Percentiles rank a stretch among this genome's conserved stretches.
These are phyloP conservation scores for Calocera cornea DNA, from an alignment of 768 basidiomycete genomes.

Conservation along the genomic window DNA sequence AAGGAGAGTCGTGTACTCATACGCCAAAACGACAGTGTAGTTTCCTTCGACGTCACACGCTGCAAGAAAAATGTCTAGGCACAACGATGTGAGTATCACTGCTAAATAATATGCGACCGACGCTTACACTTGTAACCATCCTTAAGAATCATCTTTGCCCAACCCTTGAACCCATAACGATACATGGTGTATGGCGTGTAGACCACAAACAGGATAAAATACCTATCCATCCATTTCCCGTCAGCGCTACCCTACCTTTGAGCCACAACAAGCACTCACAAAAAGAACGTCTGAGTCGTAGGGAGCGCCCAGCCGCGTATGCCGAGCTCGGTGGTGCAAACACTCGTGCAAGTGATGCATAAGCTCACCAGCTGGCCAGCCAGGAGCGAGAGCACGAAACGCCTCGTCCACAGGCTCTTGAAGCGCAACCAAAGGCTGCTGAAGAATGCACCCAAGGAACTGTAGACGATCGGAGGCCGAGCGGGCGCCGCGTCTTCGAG, in stretches of 20 bases:
- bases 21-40: slow-evolving; percentile 71
- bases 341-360: slow-evolving; percentile 81
- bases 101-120: neutral
- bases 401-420: slow-evolving; percentile 63
- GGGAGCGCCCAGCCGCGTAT: slow-evolving; percentile 55
- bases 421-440: slow-evolving; percentile 45
- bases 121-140: slow-evolving; percentile 81
- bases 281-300: slow-evolving; percentile 71
- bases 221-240: slow-evolving; percentile 32
- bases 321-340: slow-evolving; percentile 69
- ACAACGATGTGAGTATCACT: neutral
- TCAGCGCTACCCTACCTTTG: neutral
- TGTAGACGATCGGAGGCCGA: slow-evolving; percentile 9
- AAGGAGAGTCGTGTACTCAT: slow-evolving; percentile 71
- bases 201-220: slow-evolving; percentile 56
- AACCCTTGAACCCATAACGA: slow-evolving; percentile 72
- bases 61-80: slow-evolving; percentile 59
- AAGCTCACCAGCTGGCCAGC: slow-evolving; percentile 74
- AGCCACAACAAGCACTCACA: slow-evolving; percentile 36
- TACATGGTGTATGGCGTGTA: slow-evolving; percentile 89
- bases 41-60: slow-evolving; percentile 79
- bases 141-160: slow-evolving; percentile 53
- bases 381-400: slow-evolving; percentile 53
- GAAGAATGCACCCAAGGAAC: slow-evolving; percentile 7
- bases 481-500: slow-evolving; percentile 4